phyloP scores from a whole-genome alignment of 169 alveolate genomes.

The Eimeria necatrix region DNA sequence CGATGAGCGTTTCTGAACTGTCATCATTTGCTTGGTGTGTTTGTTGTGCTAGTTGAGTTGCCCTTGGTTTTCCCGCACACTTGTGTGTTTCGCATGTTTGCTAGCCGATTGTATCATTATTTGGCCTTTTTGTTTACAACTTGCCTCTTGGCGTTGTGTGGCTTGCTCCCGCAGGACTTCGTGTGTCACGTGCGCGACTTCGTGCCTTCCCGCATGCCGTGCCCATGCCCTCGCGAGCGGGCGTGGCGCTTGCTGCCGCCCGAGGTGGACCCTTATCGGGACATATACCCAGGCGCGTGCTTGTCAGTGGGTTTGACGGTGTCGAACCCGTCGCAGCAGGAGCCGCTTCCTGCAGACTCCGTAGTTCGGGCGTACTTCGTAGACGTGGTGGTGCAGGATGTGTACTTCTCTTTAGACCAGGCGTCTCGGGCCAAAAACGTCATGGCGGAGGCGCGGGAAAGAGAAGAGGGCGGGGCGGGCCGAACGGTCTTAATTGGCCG shows the following conservation, averaged over 20 bases:
- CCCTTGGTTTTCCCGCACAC: too few relatives aligned
- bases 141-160: not conserved
- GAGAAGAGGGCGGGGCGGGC: constrained; percentile 31
- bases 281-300: constrained; percentile 76
- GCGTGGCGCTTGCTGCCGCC: constrained; percentile 78
- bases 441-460: constrained; percentile 45
- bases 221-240: constrained; percentile 54
- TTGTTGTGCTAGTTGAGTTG: too few relatives aligned
- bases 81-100: too few relatives aligned
- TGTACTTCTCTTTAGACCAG: constrained; percentile 68
- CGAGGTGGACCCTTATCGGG: constrained; percentile 39
- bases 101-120: not conserved
- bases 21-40: too few relatives aligned
- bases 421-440: constrained; percentile 32
- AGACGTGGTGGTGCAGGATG: constrained; percentile 75
- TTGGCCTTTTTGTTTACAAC: not conserved
- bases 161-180: constrained; percentile 44
- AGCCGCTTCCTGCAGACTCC: not conserved
- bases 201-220: constrained; percentile 73
- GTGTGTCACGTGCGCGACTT: constrained; percentile 61
- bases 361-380: constrained; percentile 47
- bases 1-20: too few relatives aligned
- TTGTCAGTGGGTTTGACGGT: constrained; percentile 66
- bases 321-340: constrained; percentile 29
- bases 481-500: constrained; percentile 13